Conservation (phyloP, 2,329 filamentous ascomycete genomes). For the Colletotrichum sp. region DNA sequence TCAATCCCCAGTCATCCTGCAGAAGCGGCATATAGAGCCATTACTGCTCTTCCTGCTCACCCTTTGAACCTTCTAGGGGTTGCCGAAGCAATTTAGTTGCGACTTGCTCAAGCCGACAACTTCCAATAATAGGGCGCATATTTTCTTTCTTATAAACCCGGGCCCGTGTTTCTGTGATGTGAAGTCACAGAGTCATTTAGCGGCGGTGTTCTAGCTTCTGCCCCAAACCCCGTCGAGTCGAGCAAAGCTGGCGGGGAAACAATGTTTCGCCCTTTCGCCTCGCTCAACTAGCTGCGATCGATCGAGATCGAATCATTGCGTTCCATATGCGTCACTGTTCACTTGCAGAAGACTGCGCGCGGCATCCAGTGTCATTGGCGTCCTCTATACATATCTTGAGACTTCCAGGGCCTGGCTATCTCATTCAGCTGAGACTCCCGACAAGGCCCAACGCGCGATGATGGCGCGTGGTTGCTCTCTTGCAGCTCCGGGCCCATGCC, state of each 20-base stretch:
- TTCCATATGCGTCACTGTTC: not conserved
- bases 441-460: not conserved
- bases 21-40: not conserved
- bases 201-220: too few relatives aligned
- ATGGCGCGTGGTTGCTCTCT: not conserved
- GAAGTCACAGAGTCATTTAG: too few relatives aligned
- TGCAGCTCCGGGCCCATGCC: not conserved
- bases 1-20: too few relatives aligned
- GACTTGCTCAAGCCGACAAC: too few relatives aligned
- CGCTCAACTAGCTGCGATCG: not conserved
- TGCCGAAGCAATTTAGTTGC: too few relatives aligned
- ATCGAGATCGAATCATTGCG: rapidly evolving
- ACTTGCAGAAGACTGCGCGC: not conserved
- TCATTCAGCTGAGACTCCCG: too few relatives aligned
- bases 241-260: too few relatives aligned
- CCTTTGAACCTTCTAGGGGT: too few relatives aligned
- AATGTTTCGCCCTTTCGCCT: too few relatives aligned
- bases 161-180: not conserved
- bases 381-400: not conserved
- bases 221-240: too few relatives aligned
- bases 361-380: rapidly evolving
- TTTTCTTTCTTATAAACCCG: not conserved
- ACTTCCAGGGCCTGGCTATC: not conserved
- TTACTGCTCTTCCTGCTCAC: not conserved
- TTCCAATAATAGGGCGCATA: not conserved